Evolutionary conservation across 2,329 filamentous ascomycete species (phyloP).

Genomic region (Neopestalotiopsis sp.): DNA sequence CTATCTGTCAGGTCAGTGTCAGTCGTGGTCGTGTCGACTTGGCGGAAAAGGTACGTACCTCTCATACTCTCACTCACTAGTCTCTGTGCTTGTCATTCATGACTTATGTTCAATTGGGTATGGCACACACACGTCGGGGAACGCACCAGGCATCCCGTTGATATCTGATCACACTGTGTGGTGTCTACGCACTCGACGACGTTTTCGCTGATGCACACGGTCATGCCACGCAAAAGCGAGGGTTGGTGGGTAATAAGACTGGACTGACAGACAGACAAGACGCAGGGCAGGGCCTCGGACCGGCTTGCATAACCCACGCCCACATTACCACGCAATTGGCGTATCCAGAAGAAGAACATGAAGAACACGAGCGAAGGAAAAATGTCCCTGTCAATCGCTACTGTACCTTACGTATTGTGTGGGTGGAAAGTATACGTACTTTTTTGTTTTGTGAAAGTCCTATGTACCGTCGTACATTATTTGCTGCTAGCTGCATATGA

Average conservation of each 20-base stretch:
- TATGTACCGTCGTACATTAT: conserved; percentile 2
- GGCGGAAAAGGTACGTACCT: neutral
- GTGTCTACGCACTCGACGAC: neutral
- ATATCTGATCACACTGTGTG: neutral
- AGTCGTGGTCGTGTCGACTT: neutral
- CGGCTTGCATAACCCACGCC: conserved; percentile 19
- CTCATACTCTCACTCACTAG: neutral
- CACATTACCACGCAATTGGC: neutral
- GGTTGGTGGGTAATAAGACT: neutral
- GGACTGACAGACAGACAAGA: neutral
- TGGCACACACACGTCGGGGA: neutral
- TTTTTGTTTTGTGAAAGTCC: neutral
- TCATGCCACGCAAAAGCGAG: neutral
- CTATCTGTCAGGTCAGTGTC: neutral
- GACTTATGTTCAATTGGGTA: neutral
- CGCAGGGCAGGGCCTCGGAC: conserved; percentile 1
- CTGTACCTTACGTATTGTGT: neutral
- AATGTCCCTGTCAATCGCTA: neutral
- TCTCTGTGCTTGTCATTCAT: neutral
- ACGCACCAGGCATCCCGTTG: neutral
- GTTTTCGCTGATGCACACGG: neutral
- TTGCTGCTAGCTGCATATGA: conserved; percentile 2
- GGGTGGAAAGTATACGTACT: neutral
- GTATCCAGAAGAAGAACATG: conserved; percentile 4
- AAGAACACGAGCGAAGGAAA: neutral